Evolutionary conservation across 495 filamentous ascomycete genomes (phyloP), one percentile per base, ranked within the genome.

Genomic region (Articulospora tetracladia): DNA sequence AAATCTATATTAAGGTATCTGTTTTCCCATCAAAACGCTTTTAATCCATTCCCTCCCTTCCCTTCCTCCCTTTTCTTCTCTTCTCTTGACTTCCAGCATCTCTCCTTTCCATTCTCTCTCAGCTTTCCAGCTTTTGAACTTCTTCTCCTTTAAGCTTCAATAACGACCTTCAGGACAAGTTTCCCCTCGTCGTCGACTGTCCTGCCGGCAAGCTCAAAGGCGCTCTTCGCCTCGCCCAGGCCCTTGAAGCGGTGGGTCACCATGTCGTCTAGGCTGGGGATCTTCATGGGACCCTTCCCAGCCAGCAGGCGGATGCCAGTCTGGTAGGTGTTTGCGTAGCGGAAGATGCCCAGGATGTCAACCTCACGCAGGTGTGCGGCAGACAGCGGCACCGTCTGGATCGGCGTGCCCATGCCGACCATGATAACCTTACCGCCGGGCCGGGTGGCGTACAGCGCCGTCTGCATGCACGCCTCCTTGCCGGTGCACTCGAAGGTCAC

Each of bases 341-440:
- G 80, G 69, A 97, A 97, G 27, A 93, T 87, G n/a, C 93, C 93
- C 1, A 94, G 77, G 32, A 97, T 86, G 73, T 97, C 93, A 1
- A 97, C 87, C 75, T 97, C 93, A 3, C 91, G 82, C 53, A 95
- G 74, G 36, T 92, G 90, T 15, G 93, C 93, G 0, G 90, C 89
- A 1, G 87, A 91, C 56, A 97, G 80, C 0, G 92, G 92, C 6
- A 96, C 76, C 0, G 90, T 95, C 75, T 94, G 90, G 44, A 95
- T 82, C 0, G 93, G 92, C 3, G 85, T 90, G n/a, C 93, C 93
- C 91, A 97, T 97, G 3, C 93, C 93, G 22, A 97, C 87, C 74
- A 96, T 86, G 64, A 97, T 84, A 36, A 97, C 78, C 61, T 87
- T 86, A 11, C 92, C 91, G 12, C 92, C 93, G 0, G 93, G 79